A percentile compares a stretch with the other conserved stretches of the same genome.
phyloP scores from a whole-genome alignment of 305 asterid genomes.

The Fraxinus ornus region DNA sequence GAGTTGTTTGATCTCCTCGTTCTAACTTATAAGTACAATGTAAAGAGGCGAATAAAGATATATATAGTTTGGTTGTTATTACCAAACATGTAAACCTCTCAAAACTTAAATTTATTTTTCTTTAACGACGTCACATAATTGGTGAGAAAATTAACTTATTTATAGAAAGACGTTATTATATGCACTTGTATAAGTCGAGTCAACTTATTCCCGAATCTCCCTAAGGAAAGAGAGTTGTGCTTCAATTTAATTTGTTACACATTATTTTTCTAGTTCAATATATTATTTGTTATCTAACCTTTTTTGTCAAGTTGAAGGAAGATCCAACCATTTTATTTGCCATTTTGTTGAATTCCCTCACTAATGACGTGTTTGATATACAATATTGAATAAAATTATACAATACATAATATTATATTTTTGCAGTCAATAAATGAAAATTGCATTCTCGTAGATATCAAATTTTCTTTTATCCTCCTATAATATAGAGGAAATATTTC shows the following conservation, averaged over 20 bases:
- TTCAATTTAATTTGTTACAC: background rate
- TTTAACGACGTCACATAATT: background rate
- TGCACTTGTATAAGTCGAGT: background rate
- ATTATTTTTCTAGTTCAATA: background rate
- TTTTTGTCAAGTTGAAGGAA: background rate
- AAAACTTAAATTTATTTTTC: background rate
- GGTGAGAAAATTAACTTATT: background rate
- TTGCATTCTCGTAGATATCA: background rate
- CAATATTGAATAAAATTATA: background rate
- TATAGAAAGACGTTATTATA: background rate
- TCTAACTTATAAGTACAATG: background rate
- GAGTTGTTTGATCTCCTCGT: background rate
- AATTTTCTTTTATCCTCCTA: background rate
- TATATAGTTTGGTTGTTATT: background rate
- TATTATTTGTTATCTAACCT: background rate
- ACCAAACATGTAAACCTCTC: background rate
- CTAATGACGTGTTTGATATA: background rate
- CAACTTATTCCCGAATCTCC: background rate
- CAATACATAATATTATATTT: background rate
- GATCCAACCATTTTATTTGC: background rate
- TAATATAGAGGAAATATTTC: background rate
- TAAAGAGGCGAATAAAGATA: background rate
- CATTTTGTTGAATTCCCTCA: background rate
- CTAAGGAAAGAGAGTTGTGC: background rate
- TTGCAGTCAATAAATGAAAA: background rate